Conservation (phyloP, 192 early-diverging fungal species). For the Geranomyces michiganensis region DNA sequence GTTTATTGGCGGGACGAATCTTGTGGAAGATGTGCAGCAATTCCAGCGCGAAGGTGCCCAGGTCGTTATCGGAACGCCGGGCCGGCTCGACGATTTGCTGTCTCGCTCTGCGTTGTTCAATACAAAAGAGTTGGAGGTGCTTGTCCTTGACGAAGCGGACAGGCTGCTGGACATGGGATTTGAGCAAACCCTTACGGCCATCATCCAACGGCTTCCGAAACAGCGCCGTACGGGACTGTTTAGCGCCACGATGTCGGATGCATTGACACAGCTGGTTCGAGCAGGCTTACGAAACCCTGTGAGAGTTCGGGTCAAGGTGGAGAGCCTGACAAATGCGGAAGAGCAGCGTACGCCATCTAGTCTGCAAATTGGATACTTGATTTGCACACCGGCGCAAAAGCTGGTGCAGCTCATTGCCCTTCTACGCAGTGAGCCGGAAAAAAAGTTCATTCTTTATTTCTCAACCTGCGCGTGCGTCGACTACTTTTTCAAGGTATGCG, state of each 20-base stretch:
- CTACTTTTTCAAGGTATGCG: slow-evolving; percentile 78
- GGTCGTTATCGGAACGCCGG: slow-evolving; percentile 90
- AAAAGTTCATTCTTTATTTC: slow-evolving; percentile 94
- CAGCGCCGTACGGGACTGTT: slow-evolving; percentile 95
- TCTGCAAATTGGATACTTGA: slow-evolving; percentile 62
- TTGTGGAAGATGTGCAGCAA: slow-evolving; percentile 62
- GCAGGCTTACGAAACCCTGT: slow-evolving; percentile 93
- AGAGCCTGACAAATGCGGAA: slow-evolving; percentile 52
- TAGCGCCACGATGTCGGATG: slow-evolving; percentile 96
- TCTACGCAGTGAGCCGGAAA: slow-evolving; percentile 47
- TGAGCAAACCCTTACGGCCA: slow-evolving; percentile 72
- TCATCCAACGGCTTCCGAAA: slow-evolving; percentile 82
- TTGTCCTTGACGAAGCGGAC: slow-evolving; percentile 96
- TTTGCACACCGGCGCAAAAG: slow-evolving; percentile 83
- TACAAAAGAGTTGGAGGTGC: slow-evolving; percentile 79
- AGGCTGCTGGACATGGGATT: slow-evolving; percentile 94
- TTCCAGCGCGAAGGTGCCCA: slow-evolving; percentile 73
- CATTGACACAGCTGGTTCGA: slow-evolving; percentile 75
- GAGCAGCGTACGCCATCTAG: slow-evolving; percentile 68
- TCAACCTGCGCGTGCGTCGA: slow-evolving; percentile 96
- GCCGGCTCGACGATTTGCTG: slow-evolving; percentile 79
- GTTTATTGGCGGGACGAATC: slow-evolving; percentile 74
- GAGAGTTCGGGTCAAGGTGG: slow-evolving; percentile 85
- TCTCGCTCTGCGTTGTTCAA: slow-evolving; percentile 58
- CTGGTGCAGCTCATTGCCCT: slow-evolving; percentile 67